Evolutionary conservation across 306 rosid species (phyloP).

Genomic region (Vachellia collinsii): DNA sequence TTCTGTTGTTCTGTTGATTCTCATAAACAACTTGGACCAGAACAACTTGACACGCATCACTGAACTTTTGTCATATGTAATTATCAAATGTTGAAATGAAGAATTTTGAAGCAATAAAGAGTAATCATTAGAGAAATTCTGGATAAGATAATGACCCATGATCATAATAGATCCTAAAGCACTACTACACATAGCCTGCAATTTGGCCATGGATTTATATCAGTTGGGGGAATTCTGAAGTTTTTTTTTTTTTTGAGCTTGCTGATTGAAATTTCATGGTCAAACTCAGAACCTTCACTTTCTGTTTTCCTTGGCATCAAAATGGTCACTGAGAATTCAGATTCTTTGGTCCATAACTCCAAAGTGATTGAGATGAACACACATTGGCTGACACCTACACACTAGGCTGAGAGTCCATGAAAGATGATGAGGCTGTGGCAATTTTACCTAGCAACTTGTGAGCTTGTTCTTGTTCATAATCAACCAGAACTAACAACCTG

Average conservation of each 20-base stretch:
- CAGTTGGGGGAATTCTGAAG: background rate
- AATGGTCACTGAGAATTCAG: background rate
- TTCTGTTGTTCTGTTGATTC: background rate
- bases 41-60: constrained; percentile 4
- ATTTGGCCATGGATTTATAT: background rate
- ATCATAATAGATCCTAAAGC: background rate
- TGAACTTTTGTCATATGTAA: constrained; percentile 32
- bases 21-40: background rate
- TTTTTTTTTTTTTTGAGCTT: background rate
- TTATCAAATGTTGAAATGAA: constrained; percentile 16
- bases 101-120: constrained; percentile 8
- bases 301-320: background rate
- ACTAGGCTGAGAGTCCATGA: no score
- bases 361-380: background rate
- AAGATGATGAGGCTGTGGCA: background rate
- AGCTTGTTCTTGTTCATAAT: background rate
- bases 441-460: constrained; percentile 1
- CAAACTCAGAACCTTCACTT: background rate
- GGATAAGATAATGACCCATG: background rate
- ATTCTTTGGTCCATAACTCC: constrained; percentile 12
- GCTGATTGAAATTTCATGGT: background rate
- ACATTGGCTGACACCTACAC: background rate
- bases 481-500: background rate
- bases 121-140: background rate
- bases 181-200: background rate